A percentile compares a stretch with the other conserved stretches of the same genome.
phyloP scores from a whole-genome alignment of 805 yeast genomes.

The Zygosaccharomyces pseudorouxii region DNA sequence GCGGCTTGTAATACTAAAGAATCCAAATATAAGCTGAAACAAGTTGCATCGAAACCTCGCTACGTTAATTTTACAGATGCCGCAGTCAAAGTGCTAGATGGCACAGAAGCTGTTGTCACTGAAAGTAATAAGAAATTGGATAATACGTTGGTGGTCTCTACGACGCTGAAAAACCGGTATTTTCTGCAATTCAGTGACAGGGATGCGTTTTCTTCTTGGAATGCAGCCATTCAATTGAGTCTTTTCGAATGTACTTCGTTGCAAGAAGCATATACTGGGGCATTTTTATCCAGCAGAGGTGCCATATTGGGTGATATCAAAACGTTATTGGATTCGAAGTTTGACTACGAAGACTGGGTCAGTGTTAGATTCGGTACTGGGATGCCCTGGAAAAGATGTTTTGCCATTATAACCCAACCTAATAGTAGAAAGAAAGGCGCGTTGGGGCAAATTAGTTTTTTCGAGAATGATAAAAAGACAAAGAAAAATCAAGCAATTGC shows the following conservation, averaged over 20 bases:
- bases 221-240: conserved; percentile 74
- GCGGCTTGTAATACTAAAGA: conserved; percentile 44
- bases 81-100: conserved; percentile 64
- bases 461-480: conserved; percentile 69
- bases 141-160: conserved; percentile 82
- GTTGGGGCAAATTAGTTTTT: conserved; percentile 72
- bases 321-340: conserved; percentile 77
- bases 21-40: conserved; percentile 41
- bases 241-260: conserved; percentile 74
- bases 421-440: conserved; percentile 38
- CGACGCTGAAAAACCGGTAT: conserved; percentile 86
- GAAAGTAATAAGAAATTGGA: conserved; percentile 46
- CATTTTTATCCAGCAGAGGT: conserved; percentile 87
- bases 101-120: conserved; percentile 59
- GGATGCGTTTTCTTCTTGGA: conserved; percentile 69
- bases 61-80: conserved; percentile 92
- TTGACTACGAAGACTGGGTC: conserved; percentile 89
- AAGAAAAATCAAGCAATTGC: conserved; percentile 77
- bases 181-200: conserved; percentile 70
- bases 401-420: conserved; percentile 80
- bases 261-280: conserved; percentile 97
- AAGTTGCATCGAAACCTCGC: conserved; percentile 68
- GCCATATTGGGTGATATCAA: conserved; percentile 80
- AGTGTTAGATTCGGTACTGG: conserved; percentile 94
- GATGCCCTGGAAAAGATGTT: conserved; percentile 96